Conservation (phyloP, 179 eudicot species). For the Actinidia polygama region DNA sequence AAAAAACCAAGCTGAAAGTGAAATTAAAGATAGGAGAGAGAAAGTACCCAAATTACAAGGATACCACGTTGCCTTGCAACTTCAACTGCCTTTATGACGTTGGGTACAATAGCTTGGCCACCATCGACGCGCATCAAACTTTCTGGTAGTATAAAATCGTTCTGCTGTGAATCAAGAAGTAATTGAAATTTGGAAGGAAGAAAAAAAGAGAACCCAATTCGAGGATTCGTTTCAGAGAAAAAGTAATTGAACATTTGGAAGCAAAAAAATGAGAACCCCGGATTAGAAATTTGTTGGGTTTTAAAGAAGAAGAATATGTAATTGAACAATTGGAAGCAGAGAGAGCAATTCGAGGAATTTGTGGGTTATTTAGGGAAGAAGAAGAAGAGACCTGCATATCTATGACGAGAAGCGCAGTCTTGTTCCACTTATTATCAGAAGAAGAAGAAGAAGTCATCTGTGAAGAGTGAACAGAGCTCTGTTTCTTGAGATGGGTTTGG, state of each 20-base stretch:
- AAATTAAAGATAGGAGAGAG: neutral
- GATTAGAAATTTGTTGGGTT: neutral
- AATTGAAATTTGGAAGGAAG: neutral
- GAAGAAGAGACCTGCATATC: slow-evolving; percentile 73
- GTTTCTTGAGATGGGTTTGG: neutral
- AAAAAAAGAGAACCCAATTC: neutral
- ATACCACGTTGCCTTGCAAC: slow-evolving; percentile 79
- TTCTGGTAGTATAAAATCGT: slow-evolving; percentile 76
- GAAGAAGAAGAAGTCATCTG: neutral
- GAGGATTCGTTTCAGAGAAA: neutral
- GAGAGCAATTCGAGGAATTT: neutral
- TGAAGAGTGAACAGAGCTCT: neutral
- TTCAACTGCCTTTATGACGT: slow-evolving; percentile 81
- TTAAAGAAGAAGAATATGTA: neutral
- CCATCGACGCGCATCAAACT: slow-evolving; percentile 61
- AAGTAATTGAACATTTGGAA: neutral
- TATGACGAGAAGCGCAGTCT: slow-evolving; percentile 78
- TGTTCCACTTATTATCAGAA: slow-evolving; percentile 41
- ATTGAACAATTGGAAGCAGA: neutral
- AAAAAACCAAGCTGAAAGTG: neutral
- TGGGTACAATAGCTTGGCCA: slow-evolving; percentile 79
- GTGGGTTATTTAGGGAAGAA: neutral
- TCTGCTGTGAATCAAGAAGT: slow-evolving; percentile 45
- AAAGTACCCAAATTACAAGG: slow-evolving; percentile 70
- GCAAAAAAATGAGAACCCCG: neutral